Evolutionary conservation across 352 stramenopile species (phyloP).

Genomic region (Pythium graminicola): DNA sequence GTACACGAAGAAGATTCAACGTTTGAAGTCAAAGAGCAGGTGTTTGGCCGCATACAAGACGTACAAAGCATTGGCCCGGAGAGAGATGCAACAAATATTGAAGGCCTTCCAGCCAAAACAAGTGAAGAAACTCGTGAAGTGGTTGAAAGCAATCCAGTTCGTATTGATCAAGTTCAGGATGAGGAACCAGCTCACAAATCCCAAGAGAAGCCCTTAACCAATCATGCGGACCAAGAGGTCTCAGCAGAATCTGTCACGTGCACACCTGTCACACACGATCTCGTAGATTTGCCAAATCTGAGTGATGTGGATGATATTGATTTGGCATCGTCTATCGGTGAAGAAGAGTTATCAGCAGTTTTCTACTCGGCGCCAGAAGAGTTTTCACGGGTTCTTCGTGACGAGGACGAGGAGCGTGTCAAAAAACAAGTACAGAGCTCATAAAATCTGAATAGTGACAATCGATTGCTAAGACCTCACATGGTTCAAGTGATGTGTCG

Average conservation of each 20-base stretch:
- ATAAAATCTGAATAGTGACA: background rate
- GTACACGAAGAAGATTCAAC: constrained; percentile 13
- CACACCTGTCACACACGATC: background rate
- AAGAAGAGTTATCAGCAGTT: background rate
- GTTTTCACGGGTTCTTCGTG: background rate
- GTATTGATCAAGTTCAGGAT: no score
- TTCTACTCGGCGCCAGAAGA: constrained; percentile 6
- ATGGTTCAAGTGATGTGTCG: background rate
- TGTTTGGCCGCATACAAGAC: constrained; percentile 1
- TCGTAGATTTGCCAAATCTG: background rate
- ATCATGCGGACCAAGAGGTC: no score
- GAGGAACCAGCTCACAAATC: no score
- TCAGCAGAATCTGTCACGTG: background rate
- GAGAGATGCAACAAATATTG: background rate
- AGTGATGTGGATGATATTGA: background rate
- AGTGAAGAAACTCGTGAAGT: background rate
- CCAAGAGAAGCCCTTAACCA: no score
- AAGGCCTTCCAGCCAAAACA: background rate
- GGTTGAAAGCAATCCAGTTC: no score
- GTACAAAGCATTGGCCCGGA: background rate
- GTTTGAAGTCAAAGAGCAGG: constrained; percentile 4
- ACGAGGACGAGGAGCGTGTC: background rate
- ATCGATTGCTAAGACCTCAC: background rate
- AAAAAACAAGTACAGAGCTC: background rate
- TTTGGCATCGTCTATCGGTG: background rate